Evolutionary conservation across 78 protist species (phyloP), one percentile per base, ranked within the genome.

Genomic region (Dictyostelium firmibasis): DNA sequence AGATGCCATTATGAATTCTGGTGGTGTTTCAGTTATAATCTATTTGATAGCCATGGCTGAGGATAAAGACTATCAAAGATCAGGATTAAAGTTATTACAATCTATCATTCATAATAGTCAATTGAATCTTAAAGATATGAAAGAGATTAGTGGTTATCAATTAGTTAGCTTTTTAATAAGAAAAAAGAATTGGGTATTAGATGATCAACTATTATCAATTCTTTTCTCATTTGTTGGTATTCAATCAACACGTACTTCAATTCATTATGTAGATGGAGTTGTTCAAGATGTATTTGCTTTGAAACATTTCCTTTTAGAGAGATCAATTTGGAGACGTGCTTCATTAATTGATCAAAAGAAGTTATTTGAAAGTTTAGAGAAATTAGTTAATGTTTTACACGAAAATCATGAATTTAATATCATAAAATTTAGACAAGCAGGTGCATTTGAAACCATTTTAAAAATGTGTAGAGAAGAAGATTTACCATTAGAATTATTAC

Each of bases 291-390:
- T 84, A 1, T 20, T 83, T 11, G 92, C 96, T 1, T 47, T 94
- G 3, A 84, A 85, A 76, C 93, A 94, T 74, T 84, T 94, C 57
- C 31, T 94, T 5, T 43, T 94, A 31, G 96, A 94, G 33, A 36
- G 96, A 64, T 69, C 76, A 9, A 83, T 94, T 23, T 94, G 96
- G 96, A 38, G 85, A n/a, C 87, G 86, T 33, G 96, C 96, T 9
- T 70, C 81, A 18, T 25, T 82, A 11, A 10, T 23, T 3, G 92
- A 83, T 25, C 96, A 94, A 82, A 83, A 85, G 33, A 84, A 83
- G 27, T 35, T 92, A 1, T 92, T 92, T 78, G 91, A 92, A 77
- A 47, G 81, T 41, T 36, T 92, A 31, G 91, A 92, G 4, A 85
- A 83, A 18, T 11, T 92, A 11, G 96, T 92, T 0, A 76, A 81